phyloP scores from a whole-genome alignment of 441 rosid species.

The Erysimum pusillum region DNA sequence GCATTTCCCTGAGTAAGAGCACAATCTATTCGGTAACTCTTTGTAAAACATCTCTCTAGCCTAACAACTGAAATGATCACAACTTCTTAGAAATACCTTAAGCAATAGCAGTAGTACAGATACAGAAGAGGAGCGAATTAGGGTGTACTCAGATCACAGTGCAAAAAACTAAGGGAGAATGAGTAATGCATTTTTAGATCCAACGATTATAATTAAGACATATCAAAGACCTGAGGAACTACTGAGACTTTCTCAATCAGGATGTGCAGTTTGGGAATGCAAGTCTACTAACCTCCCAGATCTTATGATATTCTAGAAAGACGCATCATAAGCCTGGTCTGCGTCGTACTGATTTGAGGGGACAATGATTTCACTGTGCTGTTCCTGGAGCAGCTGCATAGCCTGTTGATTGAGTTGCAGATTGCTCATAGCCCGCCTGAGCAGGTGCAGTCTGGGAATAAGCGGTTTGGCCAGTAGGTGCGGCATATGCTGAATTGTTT shows the following conservation, averaged over 20 bases:
- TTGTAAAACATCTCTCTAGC: neutral
- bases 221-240: conserved; percentile 23
- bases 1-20: neutral
- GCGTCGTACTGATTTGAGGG: conserved; percentile 65
- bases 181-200: conserved; percentile 2
- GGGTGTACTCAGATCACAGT: conserved; percentile 13
- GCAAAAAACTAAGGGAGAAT: conserved; percentile 14
- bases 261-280: conserved; percentile 31
- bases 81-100: conserved; percentile 3
- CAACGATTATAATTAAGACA: conserved; percentile 19
- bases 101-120: conserved; percentile 25
- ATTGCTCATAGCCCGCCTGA: conserved; percentile 79
- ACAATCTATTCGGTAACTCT: neutral
- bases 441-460: conserved; percentile 64
- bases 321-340: conserved; percentile 62
- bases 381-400: conserved; percentile 66
- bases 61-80: neutral
- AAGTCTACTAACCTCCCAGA: conserved; percentile 26
- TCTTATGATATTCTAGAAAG: conserved; percentile 42
- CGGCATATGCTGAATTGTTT: conserved; percentile 55
- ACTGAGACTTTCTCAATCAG: conserved; percentile 11
- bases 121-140: conserved; percentile 5
- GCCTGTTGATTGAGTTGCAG: conserved; percentile 62
- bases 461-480: conserved; percentile 56
- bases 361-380: conserved; percentile 57